Base-by-base conservation (phyloP, 2,329 filamentous ascomycete genomes). In the Phialophora verrucosa region DNA sequence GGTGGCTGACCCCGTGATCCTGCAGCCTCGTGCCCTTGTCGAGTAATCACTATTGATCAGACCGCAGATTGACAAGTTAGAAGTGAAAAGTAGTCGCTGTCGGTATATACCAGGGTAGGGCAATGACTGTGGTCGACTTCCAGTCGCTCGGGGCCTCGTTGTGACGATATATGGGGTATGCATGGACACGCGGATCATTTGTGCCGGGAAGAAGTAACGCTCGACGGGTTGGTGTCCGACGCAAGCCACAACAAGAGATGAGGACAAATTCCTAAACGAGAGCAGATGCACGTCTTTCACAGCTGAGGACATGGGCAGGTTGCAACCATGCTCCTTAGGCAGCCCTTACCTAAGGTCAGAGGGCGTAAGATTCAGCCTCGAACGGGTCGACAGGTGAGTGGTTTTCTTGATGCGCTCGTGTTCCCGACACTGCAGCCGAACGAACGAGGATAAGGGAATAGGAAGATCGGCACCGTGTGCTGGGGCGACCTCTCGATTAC, bases 341-440 rank as follows among this genome's bases (percentile, higher is more conserved):
- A 12, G 53, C 25, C 25, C 29, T 55, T 55, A 55, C 53, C 53
- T 55, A 20, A 55, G 53, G 25, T 20, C 27, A 35, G 53, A 53
- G 27, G 27, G 23, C 29, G 25, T 55, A 55, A 55, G 25, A 17
- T 11, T 31, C 31, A 20, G 17, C 23, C 53, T 20, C 53, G 12
- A 5, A 4, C 29, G 14, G 11, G 35, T 11, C 3, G n/a, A n/a
- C 31, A 17, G 17, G 17, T 31, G 53, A 55, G 27, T 29, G 27
- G 25, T 55, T 55, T 55, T 35, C 17, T 35, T 35, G 29, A n/a
- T n/a, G 38, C 5, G 38, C 38, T n/a, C 17, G 38, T n/a, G 38
- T 7, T 11, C 38, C 38, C n/a, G 38, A n/a, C 17, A 17, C 7
- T n/a, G 4, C 6, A 44, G 17, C 38, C 38, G 6, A 44, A 2